Base-by-base conservation (phyloP, 2,329 filamentous ascomycete genomes). In the Pyrenophora tritici-repentis region DNA sequence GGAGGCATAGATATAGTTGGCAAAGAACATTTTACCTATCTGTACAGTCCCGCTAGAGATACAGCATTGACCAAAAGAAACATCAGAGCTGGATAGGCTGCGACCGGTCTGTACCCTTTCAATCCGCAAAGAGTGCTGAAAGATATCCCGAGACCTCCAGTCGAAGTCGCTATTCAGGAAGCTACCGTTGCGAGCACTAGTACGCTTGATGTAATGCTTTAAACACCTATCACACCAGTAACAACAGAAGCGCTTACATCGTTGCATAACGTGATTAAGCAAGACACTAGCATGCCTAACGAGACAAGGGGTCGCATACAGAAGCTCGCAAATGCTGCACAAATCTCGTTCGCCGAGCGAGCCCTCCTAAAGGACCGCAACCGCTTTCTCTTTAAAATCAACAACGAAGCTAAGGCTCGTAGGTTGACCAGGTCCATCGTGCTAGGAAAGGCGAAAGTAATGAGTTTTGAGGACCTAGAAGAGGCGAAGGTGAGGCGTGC, bases 101-200 rank as follows among this genome's bases (percentile, higher is more conserved):
- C 53, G 29, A 58, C 53, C 42, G 60, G 68, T 29, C 53, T 69
- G 22, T 64, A 56, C 35, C 68, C 60, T n/a, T 69, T 70, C 39
- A 69, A 71, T 50, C 65, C 55, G 57, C n/a, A n/a, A 17, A 68
- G 57, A 55, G 68, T 72, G 36, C 59, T 72, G 7, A 59, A 47
- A 56, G 47, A 57, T 55, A 63, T 62, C 14, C 63, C 52, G 20
- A 62, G 58, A 39, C 65, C 61, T 3, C 53, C 44, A 16, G 43
- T 45, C 49, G 14, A 37, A 18, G 14, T 17, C 6, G 10, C 12
- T 14, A 12, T 37, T 18, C 34, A n/a, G 12, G 34, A 12, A 12
- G 14, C 34, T 14, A 51, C 43, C n/a, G 9, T 24, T 38, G 53
- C 55, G 48, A 34, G 41, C 24, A 48, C 34, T 18, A 3, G 34